Base-by-base conservation (phyloP, 179 eudicot species). In the Corrigiola litoralis region DNA sequence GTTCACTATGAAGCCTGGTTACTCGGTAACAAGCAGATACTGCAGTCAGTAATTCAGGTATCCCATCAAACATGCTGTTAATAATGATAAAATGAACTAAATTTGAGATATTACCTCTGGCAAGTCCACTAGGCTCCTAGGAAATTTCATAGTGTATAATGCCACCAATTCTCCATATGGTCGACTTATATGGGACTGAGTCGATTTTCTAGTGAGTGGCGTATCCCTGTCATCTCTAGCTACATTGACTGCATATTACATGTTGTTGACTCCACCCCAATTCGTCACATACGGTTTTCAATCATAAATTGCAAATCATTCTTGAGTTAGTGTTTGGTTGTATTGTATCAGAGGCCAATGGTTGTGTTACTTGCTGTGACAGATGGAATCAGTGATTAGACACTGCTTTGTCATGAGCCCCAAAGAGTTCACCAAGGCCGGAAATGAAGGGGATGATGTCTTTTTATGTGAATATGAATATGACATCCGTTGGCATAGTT, bases 381-480 rank as follows among this genome's bases (percentile, higher is more conserved):
- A 94, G 97, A 90, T 94, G 97, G 97, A 87, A 72, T 77, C 97
- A 58, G 70, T 88, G 63, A 74, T 90, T 61, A 80, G 99, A 72
- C 97, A 87, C 78, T 94, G 97, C 80, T 78, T 24, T 67, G 87
- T 90, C 24, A 84, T 81, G 94, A 75, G 63, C 61, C 99, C 99
- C 5, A 88, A 76, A 75, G 96, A 87, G 71, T 90, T 73, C 68
- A 46, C 81, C 32, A 85, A 79, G 63, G 91, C 94, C 42, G 66
- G 58, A 47, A 83, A 84, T 66, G 96, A 86, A 74, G 97, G 99
- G 52, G 99, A 94, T 79, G 99, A 94, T 75, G 87, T 90, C 61
- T 94, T 94, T 55, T 76, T 94, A 34, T 94, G 97, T 60, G 99
- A 94, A 64, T 94, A 94, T 60, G 97, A 90, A 53, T 94, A 94